These are phyloP conservation scores for Phytophthora megakarya DNA, from an alignment of 352 stramenopile species.

Conservation along the genomic window DNA sequence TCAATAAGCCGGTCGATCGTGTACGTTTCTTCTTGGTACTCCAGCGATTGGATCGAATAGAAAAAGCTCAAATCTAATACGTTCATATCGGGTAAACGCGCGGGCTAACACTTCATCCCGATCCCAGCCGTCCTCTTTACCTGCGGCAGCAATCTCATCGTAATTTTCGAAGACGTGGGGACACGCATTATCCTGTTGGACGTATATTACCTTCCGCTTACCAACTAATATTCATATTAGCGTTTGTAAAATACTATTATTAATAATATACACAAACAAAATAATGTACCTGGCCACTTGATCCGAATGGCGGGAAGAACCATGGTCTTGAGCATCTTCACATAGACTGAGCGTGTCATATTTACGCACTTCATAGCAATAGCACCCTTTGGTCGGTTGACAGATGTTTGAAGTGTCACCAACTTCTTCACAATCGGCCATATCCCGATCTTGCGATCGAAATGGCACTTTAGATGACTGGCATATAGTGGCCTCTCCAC, in stretches of 20 bases:
- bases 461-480: not conserved
- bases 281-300: not conserved
- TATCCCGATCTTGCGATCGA: constrained; percentile 4
- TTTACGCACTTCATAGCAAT: not conserved
- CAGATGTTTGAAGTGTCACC: not conserved
- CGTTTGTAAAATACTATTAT: too few species aligned
- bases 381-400: constrained; percentile 3
- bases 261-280: too few species aligned
- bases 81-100: too few species aligned
- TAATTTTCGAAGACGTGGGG: too few species aligned
- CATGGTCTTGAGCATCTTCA: not conserved
- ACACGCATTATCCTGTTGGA: too few species aligned
- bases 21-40: constrained; percentile 13
- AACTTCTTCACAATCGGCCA: constrained; percentile 3
- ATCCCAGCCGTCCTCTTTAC: too few species aligned
- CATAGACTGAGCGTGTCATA: not conserved
- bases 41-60: too few species aligned
- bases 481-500: not conserved
- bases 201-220: too few species aligned
- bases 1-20: constrained; percentile 5
- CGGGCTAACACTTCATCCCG: too few species aligned
- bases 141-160: too few species aligned
- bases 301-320: not conserved
- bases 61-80: too few species aligned
- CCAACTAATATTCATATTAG: too few species aligned